These are phyloP conservation scores for Typha latifolia DNA, from an alignment of 176 grass and related monocot species.

Conservation along the genomic window DNA sequence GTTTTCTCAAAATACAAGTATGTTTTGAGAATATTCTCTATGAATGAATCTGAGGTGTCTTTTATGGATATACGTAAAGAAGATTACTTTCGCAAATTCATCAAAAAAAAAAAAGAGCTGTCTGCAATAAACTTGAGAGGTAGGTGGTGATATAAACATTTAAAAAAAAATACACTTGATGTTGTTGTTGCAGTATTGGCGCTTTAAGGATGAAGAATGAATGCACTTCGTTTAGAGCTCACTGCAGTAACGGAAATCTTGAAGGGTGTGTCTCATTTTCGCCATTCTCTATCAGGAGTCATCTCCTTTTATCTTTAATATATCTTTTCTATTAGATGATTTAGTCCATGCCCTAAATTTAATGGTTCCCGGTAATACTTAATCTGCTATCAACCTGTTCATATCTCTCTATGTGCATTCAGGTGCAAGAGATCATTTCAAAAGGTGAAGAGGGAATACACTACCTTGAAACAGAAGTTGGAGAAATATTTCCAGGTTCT, in stretches of 20 bases:
- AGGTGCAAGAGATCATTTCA: conserved; percentile 61
- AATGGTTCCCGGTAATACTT: too few species aligned
- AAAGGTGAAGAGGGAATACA: conserved; percentile 62
- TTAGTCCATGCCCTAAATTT: too few species aligned
- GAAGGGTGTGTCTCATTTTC: conserved; percentile 31
- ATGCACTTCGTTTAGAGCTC: conserved; percentile 39
- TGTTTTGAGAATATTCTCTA: too few species aligned
- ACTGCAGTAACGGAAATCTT: conserved; percentile 40
- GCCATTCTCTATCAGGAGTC: not conserved
- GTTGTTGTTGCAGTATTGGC: conserved; percentile 37
- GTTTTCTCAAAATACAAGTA: too few species aligned
- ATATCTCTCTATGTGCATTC: not conserved
- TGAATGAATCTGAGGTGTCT: too few species aligned
- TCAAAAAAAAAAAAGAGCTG: too few species aligned
- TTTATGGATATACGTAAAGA: too few species aligned
- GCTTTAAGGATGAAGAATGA: conserved; percentile 59
- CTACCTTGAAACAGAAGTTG: conserved; percentile 52
- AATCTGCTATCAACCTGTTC: not conserved
- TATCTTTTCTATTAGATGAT: not conserved
- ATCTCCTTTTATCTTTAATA: not conserved
- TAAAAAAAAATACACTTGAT: not conserved
- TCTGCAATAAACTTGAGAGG: not conserved
- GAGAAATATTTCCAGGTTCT: conserved; percentile 59
- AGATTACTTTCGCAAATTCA: too few species aligned
- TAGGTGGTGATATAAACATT: not conserved